These are phyloP conservation scores for Pinus albicaulis DNA, from an alignment of 75 land plant species.

Conservation along the genomic window DNA sequence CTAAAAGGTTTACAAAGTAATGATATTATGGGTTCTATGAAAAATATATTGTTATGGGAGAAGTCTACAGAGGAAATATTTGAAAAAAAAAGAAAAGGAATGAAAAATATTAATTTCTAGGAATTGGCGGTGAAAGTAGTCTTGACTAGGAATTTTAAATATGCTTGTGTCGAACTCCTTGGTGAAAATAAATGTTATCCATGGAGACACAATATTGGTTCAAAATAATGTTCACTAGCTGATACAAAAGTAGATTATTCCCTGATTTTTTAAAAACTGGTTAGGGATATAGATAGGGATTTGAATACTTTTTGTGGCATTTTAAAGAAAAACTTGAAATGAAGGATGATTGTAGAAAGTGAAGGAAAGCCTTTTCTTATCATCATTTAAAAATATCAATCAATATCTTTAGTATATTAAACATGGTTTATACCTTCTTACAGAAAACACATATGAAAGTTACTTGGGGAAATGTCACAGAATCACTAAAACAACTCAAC, in stretches of 20 bases:
- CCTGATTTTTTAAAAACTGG: slow-evolving; percentile 29
- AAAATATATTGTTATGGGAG: no score
- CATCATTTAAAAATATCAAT: slow-evolving; percentile 49
- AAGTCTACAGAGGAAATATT: not conserved
- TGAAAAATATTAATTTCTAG: not conserved
- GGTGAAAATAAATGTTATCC: not conserved
- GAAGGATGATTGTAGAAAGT: not conserved
- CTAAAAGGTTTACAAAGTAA: no score
- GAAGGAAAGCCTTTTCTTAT: slow-evolving; percentile 14
- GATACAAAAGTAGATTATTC: slow-evolving; percentile 1
- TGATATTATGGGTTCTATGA: no score
- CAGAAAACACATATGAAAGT: slow-evolving; percentile 36
- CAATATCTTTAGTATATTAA: slow-evolving; percentile 59
- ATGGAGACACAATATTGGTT: not conserved
- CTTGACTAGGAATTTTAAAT: not conserved
- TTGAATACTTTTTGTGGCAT: slow-evolving; percentile 30
- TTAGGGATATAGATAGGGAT: slow-evolving; percentile 16
- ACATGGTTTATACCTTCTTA: slow-evolving; percentile 51
- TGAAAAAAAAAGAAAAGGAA: not conserved
- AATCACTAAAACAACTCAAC: slow-evolving; percentile 40
- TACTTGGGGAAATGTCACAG: slow-evolving; percentile 48
- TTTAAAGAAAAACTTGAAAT: not conserved
- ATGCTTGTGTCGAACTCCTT: not conserved
- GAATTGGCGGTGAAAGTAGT: not conserved
- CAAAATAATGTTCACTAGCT: not conserved